Evolutionary conservation across 2,329 filamentous ascomycete species (phyloP), one percentile per base, ranked within the genome.

Genomic region (Sordariomycetes sp.): DNA sequence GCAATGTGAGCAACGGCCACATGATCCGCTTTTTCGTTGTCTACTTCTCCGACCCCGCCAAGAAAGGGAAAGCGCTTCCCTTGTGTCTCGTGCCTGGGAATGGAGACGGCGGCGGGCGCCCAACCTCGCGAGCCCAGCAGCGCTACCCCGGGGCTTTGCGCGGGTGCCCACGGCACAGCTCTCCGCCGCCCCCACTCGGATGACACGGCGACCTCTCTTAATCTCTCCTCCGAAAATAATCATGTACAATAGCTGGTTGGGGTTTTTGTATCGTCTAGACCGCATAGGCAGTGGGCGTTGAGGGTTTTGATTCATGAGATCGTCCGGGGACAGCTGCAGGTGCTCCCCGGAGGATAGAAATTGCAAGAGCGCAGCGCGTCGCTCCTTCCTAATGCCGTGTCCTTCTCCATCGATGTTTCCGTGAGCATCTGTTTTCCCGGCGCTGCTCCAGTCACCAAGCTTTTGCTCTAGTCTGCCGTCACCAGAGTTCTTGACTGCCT

Each of bases 201-300:
- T 50, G 45, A 24, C 22, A 50, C 12, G 45, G 22, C 51, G 25
- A 34, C 28, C 3, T 56, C 34, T 48, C 32, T 17, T 56, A 50
- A 52, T 51, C 36, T 56, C 55, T 56, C 45, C 50, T 52, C 55
- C 28, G 32, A 36, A 50, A 50, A 35, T 56, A 50, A 56, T 56
- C 55, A 35, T 56, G 55, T 56, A 56, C 34, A 56, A 36, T 56
- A 56, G 42, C 22, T 56, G 24, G 24, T n/a, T 34, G 51, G 55
- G 55, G 55, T 56, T 56, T 50, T 32, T 56, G 55, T 56, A 56
- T 56, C 55, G 52, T 56, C 55, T 56, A 56, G 55, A 56, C 55
- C 55, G 55, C 55, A 56, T 56, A 56, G 55, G 55, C 55, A 52
- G 55, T 56, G 55, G 55, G 55, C 55, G 55, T 56, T 56, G 55